A percentile compares a stretch with the other conserved stretches of the same genome.
These are phyloP conservation scores for Phellopilus nigrolimitatus DNA, from an alignment of 1,284 basidiomycete genomes.

Conservation along the genomic window DNA sequence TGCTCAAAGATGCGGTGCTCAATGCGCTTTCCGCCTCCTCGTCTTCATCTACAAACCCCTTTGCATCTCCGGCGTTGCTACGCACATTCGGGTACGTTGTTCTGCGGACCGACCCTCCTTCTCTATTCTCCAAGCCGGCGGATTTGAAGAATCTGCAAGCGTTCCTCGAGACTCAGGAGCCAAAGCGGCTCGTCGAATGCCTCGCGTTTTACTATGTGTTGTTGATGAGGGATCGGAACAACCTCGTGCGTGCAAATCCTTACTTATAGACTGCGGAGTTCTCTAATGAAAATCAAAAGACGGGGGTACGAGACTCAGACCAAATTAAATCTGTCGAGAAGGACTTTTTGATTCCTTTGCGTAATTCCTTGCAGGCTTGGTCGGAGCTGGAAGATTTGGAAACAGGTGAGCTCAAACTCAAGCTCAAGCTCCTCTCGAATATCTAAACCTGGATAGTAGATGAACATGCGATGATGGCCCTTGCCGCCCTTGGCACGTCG, in stretches of 20 bases:
- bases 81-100: conserved; percentile 47
- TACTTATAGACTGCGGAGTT: conserved; percentile 11
- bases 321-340: conserved; percentile 27
- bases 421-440: conserved; percentile 24
- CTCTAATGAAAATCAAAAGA: conserved; percentile 32
- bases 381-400: conserved; percentile 24
- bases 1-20: conserved; percentile 62
- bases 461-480: conserved; percentile 22
- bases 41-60: conserved; percentile 28
- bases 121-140: conserved; percentile 32
- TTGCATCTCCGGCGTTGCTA: conserved; percentile 45
- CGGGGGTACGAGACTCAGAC: conserved; percentile 44
- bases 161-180: conserved; percentile 45
- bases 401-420: conserved; percentile 31
- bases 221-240: conserved; percentile 41
- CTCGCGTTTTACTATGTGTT: conserved; percentile 51
- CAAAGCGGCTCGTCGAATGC: conserved; percentile 45
- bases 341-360: conserved; percentile 30
- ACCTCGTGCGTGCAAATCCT: conserved; percentile 37
- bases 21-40: conserved; percentile 36
- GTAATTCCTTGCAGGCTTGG: conserved; percentile 27
- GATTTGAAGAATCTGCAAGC: conserved; percentile 33
- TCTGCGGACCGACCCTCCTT: conserved; percentile 43
- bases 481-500: conserved; percentile 26
- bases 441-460: conserved; percentile 29